These are phyloP conservation scores for Solanum pennellii DNA, from an alignment of 257 asterid genomes.

Conservation along the genomic window DNA sequence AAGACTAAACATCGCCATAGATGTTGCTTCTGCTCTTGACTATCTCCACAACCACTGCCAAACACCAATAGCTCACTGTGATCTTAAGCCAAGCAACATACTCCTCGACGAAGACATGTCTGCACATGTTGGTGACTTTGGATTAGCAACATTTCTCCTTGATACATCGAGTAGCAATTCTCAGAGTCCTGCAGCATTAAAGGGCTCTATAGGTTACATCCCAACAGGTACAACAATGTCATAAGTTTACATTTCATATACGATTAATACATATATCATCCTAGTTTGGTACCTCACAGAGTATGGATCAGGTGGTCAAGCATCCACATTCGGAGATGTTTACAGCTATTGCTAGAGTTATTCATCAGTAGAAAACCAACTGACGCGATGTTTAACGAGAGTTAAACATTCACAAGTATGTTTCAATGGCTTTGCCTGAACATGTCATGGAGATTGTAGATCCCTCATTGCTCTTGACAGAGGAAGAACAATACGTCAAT, in stretches of 20 bases:
- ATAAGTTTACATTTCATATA: not conserved
- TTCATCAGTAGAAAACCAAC: conserved; percentile 20
- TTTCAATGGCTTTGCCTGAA: conserved; percentile 11
- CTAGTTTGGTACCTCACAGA: not conserved
- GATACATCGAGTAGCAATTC: not conserved
- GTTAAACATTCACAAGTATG: conserved; percentile 7
- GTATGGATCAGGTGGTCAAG: conserved; percentile 18
- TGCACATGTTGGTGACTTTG: conserved; percentile 32
- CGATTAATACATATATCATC: not conserved
- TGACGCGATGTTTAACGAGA: conserved; percentile 4
- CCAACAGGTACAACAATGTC: conserved; percentile 19
- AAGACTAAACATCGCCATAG: conserved; percentile 16
- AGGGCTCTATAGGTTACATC: conserved; percentile 29
- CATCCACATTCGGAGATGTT: conserved; percentile 20
- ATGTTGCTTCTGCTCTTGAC: conserved; percentile 26
- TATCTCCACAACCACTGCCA: conserved; percentile 21
- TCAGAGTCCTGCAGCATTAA: conserved; percentile 6
- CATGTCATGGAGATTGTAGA: conserved; percentile 5
- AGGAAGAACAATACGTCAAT: not conserved
- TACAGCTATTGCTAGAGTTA: conserved; percentile 22
- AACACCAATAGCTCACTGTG: conserved; percentile 26
- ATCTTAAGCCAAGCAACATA: conserved; percentile 30
- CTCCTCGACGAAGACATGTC: conserved; percentile 21
- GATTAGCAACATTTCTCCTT: conserved; percentile 22
- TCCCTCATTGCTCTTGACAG: not conserved